These are phyloP conservation scores for Fusarium lateritium DNA, from an alignment of 2,329 filamentous ascomycete species.

Conservation along the genomic window DNA sequence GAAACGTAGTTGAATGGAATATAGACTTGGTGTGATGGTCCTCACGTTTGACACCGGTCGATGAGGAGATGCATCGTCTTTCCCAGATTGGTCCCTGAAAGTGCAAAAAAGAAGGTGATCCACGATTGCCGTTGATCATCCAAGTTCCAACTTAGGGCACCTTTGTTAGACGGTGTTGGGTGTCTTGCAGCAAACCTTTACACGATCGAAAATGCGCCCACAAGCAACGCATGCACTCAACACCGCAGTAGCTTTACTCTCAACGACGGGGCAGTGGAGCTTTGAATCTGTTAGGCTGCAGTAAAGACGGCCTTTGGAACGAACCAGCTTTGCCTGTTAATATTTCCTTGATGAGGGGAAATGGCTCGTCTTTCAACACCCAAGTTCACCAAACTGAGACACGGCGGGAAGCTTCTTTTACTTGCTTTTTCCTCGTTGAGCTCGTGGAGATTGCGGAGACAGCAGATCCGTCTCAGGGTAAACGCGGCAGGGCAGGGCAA, in stretches of 20 bases:
- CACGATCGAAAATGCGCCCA: conserved; percentile 18
- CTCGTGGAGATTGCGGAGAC: conserved; percentile 48
- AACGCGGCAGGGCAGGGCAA: conserved; percentile 36
- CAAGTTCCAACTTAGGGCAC: conserved; percentile 28
- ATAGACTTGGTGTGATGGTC: conserved; percentile 41
- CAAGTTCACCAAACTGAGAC: conserved; percentile 44
- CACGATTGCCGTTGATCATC: conserved; percentile 30
- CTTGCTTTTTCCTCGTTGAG: conserved; percentile 45
- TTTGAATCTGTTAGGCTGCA: conserved; percentile 33
- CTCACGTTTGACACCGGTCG: conserved; percentile 44
- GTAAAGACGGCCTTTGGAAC: conserved; percentile 30
- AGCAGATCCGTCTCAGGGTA: conserved; percentile 32
- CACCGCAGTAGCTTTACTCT: conserved; percentile 26
- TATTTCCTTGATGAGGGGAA: conserved; percentile 26
- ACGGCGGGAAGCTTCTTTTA: conserved; percentile 42
- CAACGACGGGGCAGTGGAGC: conserved; percentile 26
- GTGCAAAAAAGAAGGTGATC: conserved; percentile 34
- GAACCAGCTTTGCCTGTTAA: conserved; percentile 36
- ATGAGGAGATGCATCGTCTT: conserved; percentile 47
- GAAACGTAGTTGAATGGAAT: conserved; percentile 21
- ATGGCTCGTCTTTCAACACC: conserved; percentile 39
- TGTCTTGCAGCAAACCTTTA: conserved; percentile 30
- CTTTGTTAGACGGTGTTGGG: conserved; percentile 16
- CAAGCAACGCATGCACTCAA: conserved; percentile 38
- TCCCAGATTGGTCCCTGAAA: conserved; percentile 34